Evolutionary conservation across 2,329 filamentous ascomycete species (phyloP).

Genomic region (Paraphaeosphaeria minitans): DNA sequence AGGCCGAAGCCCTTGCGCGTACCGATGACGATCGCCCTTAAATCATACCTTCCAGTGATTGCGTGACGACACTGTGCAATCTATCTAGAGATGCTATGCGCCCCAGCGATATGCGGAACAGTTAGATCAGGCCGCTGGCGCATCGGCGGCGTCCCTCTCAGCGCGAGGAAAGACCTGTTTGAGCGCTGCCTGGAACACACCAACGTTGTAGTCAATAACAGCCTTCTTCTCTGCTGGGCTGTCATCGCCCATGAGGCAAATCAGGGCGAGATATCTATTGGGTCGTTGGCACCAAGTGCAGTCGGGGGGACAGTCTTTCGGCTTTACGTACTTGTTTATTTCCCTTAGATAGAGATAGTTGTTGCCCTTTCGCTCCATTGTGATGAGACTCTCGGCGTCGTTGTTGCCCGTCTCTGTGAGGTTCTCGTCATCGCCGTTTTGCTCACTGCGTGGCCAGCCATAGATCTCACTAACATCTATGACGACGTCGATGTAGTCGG

Average conservation of each 20-base stretch:
- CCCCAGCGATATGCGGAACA: background rate
- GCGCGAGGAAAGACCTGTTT: slow-evolving; percentile 72
- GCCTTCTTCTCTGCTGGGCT: slow-evolving; percentile 84
- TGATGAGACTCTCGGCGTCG: slow-evolving; percentile 67
- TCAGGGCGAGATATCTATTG: slow-evolving; percentile 72
- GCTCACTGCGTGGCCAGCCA: slow-evolving; percentile 66
- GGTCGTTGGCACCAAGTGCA: slow-evolving; percentile 10
- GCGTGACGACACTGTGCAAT: too few species aligned
- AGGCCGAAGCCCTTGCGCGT: background rate
- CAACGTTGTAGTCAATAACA: slow-evolving; percentile 84
- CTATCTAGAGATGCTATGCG: background rate
- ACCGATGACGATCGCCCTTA: background rate
- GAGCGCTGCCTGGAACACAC: slow-evolving; percentile 78
- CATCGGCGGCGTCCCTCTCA: slow-evolving; percentile 28
- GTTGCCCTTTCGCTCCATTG: slow-evolving; percentile 63
- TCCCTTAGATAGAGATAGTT: slow-evolving; percentile 68
- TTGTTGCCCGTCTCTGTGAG: slow-evolving; percentile 50
- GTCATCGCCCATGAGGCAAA: slow-evolving; percentile 83
- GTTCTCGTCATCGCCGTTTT: slow-evolving; percentile 29
- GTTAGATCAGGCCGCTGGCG: background rate
- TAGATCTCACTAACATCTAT: slow-evolving; percentile 97
- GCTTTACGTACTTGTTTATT: slow-evolving; percentile 64
- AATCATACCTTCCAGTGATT: background rate
- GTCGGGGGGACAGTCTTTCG: background rate
- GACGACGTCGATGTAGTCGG: slow-evolving; percentile 97